Base-by-base conservation (phyloP, 495 filamentous ascomycete species). In the Hyphodiscus hymeniophilus region DNA sequence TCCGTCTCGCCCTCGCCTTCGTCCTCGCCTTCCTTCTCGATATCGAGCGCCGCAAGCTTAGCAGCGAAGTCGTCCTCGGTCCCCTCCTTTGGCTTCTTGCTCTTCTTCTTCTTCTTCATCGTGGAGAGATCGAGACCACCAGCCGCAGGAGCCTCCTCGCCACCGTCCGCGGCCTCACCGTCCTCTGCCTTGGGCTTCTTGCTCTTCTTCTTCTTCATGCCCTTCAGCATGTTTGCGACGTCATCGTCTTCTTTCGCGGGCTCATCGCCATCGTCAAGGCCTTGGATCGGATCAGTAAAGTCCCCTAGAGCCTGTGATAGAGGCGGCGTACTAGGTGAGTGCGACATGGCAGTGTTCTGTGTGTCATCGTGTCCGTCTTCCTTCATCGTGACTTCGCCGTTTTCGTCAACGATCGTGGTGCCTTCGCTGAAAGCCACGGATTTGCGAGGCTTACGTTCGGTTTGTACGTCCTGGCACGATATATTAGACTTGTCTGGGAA, bases 81-180 rank as follows among this genome's bases (percentile, higher is more conserved):
- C 42, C 62, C 68, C 24, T 67, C 74, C 71, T 85, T 87, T 62
- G 78, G 73, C 50, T 70, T 59, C 80, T 91, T 91, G 79, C 87
- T 91, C 81, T 95, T 94, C 76, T 94, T 91, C 67, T 89, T 95
- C 65, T 95, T 95, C 72, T 94, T 94, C 70, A 94, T 71, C 7
- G 47, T 32, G 45, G 79, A 76, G 23, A 85, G 77, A 68, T 94
- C 86, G 57, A 91, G 73, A 45, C 70, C 82, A 16, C 71, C 79
- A 53, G 79, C 71, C 7, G 70, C 64, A 28, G 50, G 50, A 28
- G 62, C 67, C 21, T 68, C 81, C 28, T 70, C 79, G 32, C 63
- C 71, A 39, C 63, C 73, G 18, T 76, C 79, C 11, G 68, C 68
- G 33, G 63, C 73, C 20, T 76, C 79, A 11, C 68, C 68, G 28